Evolutionary conservation across 2,329 filamentous ascomycete species (phyloP).

Genomic region (Colletotrichum orbiculare): DNA sequence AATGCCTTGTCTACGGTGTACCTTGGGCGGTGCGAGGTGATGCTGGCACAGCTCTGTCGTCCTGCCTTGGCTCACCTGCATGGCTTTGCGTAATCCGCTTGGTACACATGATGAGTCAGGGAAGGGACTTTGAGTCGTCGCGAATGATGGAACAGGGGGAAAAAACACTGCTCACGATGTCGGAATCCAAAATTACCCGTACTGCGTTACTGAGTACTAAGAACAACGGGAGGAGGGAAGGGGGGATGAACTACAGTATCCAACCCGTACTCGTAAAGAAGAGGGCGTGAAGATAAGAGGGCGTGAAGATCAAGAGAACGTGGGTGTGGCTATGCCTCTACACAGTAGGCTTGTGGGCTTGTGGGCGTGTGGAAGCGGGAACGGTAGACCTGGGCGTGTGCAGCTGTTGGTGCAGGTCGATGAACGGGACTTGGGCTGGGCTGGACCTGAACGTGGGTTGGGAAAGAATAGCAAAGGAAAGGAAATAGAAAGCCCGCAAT

Average conservation of each 20-base stretch:
- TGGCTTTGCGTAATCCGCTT: conserved; percentile 3
- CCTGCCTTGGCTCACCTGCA: conserved; percentile 28
- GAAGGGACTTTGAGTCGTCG: background rate
- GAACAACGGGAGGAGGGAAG: background rate
- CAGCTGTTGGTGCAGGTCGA: conserved; percentile 7
- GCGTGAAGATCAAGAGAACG: background rate
- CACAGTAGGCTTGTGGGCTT: no score
- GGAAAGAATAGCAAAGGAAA: background rate
- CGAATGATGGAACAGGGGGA: background rate
- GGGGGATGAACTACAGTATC: background rate
- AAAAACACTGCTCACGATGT: background rate
- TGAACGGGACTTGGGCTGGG: background rate
- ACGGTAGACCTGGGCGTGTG: background rate
- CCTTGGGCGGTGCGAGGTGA: background rate
- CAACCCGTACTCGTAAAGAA: background rate
- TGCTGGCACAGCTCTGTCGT: background rate
- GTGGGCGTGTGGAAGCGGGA: no score
- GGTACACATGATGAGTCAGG: background rate
- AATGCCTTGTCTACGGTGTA: background rate
- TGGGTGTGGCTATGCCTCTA: background rate
- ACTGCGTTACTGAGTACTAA: background rate
- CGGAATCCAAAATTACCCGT: no score
- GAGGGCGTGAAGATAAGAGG: background rate
- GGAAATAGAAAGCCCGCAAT: background rate
- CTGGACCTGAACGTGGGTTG: background rate